Percentiles rank a stretch among this genome's conserved stretches.
These are phyloP conservation scores for Curvularia sp. DNA, from an alignment of 2,329 filamentous ascomycete genomes.

Conservation along the genomic window DNA sequence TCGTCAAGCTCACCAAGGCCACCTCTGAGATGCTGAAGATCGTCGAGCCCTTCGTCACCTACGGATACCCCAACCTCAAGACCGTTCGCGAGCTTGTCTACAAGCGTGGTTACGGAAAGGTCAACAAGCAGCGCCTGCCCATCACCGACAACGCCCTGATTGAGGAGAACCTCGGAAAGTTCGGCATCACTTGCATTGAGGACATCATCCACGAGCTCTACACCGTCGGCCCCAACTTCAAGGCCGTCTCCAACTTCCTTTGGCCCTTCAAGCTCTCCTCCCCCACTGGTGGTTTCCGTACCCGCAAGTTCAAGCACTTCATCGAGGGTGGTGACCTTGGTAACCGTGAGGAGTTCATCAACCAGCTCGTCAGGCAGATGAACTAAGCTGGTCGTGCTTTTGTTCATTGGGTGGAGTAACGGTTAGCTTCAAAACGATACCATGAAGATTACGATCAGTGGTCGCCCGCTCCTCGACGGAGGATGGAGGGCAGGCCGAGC, in stretches of 20 bases:
- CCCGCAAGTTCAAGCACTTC: slow-evolving; percentile 99
- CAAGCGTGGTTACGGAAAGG: slow-evolving; percentile 97
- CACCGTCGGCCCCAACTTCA: slow-evolving; percentile 97
- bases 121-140: slow-evolving; percentile 97
- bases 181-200: slow-evolving; percentile 94
- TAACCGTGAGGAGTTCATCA: slow-evolving; percentile 99
- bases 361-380: slow-evolving; percentile 95
- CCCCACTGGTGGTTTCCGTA: slow-evolving; percentile 94
- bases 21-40: slow-evolving; percentile 96
- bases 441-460: slow-evolving; percentile 35
- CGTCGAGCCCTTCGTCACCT: slow-evolving; percentile 98
- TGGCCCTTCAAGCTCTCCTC: slow-evolving; percentile 99
- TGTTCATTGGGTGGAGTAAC: slow-evolving; percentile 38
- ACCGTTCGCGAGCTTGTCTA: slow-evolving; percentile 98
- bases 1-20: slow-evolving; percentile 97
- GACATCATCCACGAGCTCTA: slow-evolving; percentile 98
- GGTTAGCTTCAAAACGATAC: slow-evolving; percentile 40
- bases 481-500: slow-evolving; percentile 41
- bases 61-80: slow-evolving; percentile 99
- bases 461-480: slow-evolving; percentile 28
- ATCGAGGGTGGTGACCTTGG: slow-evolving; percentile 98
- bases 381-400: slow-evolving; percentile 69
- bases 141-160: slow-evolving; percentile 98
- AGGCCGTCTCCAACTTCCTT: slow-evolving; percentile 99
- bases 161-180: slow-evolving; percentile 95